Conservation (phyloP, 768 basidiomycete species). For the Postia placenta region DNA sequence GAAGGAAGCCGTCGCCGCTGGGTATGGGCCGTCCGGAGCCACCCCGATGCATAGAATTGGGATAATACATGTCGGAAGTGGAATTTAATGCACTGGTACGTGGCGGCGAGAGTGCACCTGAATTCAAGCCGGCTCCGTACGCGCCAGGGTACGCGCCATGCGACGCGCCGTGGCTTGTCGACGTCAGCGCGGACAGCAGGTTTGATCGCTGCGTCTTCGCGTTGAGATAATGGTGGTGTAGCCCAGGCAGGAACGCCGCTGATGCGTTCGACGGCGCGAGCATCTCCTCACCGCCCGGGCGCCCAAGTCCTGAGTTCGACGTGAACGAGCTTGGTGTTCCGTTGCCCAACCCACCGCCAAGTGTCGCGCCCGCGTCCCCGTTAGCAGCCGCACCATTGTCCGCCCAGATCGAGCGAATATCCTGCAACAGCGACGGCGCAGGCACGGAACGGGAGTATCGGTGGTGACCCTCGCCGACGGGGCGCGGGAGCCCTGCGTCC, state of each 20-base stretch:
- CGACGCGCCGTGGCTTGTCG: conserved; percentile 7
- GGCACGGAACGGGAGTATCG: conserved; percentile 83
- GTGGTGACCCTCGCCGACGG: conserved; percentile 38
- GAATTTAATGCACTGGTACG: conserved; percentile 17
- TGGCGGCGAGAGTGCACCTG: conserved; percentile 22
- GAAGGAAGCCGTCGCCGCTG: conserved; percentile 14
- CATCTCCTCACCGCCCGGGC: conserved; percentile 32
- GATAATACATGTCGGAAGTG: conserved; percentile 30
- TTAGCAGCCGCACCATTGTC: conserved; percentile 44
- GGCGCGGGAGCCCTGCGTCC: conserved; percentile 16
- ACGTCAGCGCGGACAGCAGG: conserved; percentile 13
- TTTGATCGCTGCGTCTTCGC: conserved; percentile 36
- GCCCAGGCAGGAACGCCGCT: conserved; percentile 72
- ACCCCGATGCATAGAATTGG: conserved; percentile 33
- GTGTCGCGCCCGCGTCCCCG: conserved; percentile 9
- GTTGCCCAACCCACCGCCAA: conserved; percentile 24
- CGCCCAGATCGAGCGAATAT: conserved; percentile 79
- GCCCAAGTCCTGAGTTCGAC: conserved; percentile 34
- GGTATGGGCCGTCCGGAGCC: conserved; percentile 25
- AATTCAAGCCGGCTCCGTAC: conserved; percentile 10
- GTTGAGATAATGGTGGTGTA: conserved; percentile 60
- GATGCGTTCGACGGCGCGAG: conserved; percentile 73
- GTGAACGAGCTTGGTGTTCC: conserved; percentile 51
- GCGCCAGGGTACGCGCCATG: conserved; percentile 12
- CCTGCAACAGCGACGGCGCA: conserved; percentile 67